Evolutionary conservation across 2,329 filamentous ascomycete genomes (phyloP).

Genomic region (Sarocladium strictum): DNA sequence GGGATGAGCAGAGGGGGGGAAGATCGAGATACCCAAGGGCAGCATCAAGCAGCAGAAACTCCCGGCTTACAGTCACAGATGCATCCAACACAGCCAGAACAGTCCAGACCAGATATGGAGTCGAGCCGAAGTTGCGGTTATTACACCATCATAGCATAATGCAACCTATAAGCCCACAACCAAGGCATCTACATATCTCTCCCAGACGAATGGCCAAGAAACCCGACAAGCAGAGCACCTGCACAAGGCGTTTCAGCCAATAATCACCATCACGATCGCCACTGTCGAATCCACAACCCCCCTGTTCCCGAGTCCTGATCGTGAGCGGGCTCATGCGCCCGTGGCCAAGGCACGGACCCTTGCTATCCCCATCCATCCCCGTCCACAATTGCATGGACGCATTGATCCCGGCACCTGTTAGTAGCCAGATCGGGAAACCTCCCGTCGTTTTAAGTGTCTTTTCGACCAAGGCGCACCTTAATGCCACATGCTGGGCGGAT

Average conservation of each 20-base stretch:
- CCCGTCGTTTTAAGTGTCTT: background rate
- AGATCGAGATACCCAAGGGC: background rate
- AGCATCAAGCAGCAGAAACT: background rate
- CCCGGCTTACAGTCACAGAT: background rate
- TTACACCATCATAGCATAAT: conserved; percentile 5
- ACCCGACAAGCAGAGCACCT: background rate
- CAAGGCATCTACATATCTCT: too few relatives aligned
- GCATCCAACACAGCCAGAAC: background rate
- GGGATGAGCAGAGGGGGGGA: background rate
- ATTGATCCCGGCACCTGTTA: conserved; percentile 9
- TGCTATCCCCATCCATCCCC: background rate
- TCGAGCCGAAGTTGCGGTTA: background rate
- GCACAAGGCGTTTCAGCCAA: background rate
- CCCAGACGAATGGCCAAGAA: background rate
- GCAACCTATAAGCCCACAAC: background rate
- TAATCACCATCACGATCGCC: background rate
- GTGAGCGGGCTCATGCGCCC: background rate
- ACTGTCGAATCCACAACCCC: background rate
- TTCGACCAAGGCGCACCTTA: background rate
- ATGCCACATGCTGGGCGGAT: background rate
- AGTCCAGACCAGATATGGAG: background rate
- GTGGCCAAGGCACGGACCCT: conserved; percentile 8
- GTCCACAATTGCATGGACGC: background rate
- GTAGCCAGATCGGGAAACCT: background rate
- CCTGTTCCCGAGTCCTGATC: conserved; percentile 5